Base-by-base conservation (phyloP, 2,329 filamentous ascomycete species). In the Fusarium lateritium region DNA sequence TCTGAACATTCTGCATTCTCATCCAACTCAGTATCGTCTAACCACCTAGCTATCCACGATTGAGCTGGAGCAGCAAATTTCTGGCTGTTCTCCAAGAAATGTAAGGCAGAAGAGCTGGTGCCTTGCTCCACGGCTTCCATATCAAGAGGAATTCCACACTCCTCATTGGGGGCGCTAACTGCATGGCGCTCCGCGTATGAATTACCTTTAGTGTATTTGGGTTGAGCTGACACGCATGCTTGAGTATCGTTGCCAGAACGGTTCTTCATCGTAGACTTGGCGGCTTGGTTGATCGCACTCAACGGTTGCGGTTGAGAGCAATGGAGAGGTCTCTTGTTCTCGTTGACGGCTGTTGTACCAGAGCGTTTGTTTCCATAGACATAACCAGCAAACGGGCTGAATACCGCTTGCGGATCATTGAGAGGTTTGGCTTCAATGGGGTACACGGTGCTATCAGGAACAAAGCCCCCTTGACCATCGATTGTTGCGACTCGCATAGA, bases 401-500 rank as follows among this genome's bases (percentile, higher is more conserved):
- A 75, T 3, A 31, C 45, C 8, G 58, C 6, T 28, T 40, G 36
- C 22, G 46, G 60, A 6, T 42, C 11, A 15, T 9, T 24, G 9
- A n/a, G 11, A 14, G 13, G 10, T 14, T 42, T 26, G 7, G 19
- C 10, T 5, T 9, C 40, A 2, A 42, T 19, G 11, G 57, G 51
- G 33, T 73, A 71, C 4, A 52, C 51, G 9, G 56, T 71, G 2
- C 43, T 24, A 19, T 72, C 67, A 7, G 47, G 40, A 8, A 50
- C 44, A 28, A 54, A 50, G 13, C 39, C 47, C 5, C 54, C 64
- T 17, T 52, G 31, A 2, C n/a, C 43, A 22, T 73, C 43, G 7
- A 34, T n/a, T 6, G 21, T 33, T n/a, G 73, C 56, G 6, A 60
- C 62, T 43, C 75, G 71, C 8, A 76, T 14, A 4, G 67, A 67